Base-by-base conservation (phyloP, 345 rosid genomes). In the Salix dunnii region DNA sequence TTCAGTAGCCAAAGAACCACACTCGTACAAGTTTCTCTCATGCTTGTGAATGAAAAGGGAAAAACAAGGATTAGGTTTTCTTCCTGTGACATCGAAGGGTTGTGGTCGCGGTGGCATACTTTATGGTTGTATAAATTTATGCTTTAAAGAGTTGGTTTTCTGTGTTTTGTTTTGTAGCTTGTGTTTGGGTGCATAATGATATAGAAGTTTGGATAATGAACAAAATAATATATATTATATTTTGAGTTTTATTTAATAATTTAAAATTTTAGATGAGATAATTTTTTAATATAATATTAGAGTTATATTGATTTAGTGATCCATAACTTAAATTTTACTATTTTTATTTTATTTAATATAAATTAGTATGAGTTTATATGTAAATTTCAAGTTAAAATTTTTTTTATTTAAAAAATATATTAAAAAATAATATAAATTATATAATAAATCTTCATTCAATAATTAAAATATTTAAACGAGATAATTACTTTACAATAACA, bases 1-100 rank as follows among this genome's bases (percentile, higher is more conserved):
- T 68, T 38, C 68, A 79, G 76, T 69, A 70, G 75, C 51, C 62
- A 73, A 62, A 70, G 82, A 81, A 82, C 75, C 84, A 80, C 77
- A 65, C 31, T 70, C 73, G 43, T 76, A 76, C 70, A 70, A 36
- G 64, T 66, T 36, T 58, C 12, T 58, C 12, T 13, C 58, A 5
- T 30, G 74, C 60, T 74, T 46, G 49, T 75, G 67, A 81, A 63
- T 75, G 71, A 68, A 69, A 46, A 60, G 14, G 63, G 36, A 49
- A 49, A 21, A 51, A 3, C 18, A 36, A 51, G 20, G 53, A 18
- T 48, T 43, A 43, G 76, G 55, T 48, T 67, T 31, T 25, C 61
- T 5, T 71, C 71, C 51, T 43, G 53, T 74, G 71, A 58, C 69
- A 28, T 66, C 70, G 63, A 10, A 9, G 71, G 58, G 81, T 79